Conservation (phyloP, 768 basidiomycete species). For the Dendrothele bispora region DNA sequence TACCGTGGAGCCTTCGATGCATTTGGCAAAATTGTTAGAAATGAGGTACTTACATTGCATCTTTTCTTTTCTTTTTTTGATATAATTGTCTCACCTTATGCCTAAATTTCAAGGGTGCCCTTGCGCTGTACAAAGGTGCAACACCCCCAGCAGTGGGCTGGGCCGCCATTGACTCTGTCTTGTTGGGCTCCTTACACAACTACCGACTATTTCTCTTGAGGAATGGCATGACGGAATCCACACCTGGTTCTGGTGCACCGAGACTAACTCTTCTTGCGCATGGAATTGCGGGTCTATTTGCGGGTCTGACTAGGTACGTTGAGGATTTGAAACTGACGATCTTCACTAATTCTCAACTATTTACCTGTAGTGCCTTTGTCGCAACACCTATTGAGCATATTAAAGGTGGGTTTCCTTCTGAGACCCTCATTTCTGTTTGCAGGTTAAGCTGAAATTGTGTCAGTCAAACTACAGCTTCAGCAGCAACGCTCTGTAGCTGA, state of each 20-base stretch:
- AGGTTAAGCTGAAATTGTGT: constrained; percentile 1
- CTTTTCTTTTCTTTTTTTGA: constrained; percentile 6
- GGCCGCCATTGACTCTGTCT: constrained; percentile 71
- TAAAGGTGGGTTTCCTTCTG: constrained; percentile 48
- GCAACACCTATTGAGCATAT: constrained; percentile 80
- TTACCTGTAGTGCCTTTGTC: constrained; percentile 55
- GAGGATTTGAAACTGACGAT: no score
- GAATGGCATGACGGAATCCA: constrained; percentile 52
- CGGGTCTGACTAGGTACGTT: constrained; percentile 65
- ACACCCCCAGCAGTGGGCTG: constrained; percentile 73
- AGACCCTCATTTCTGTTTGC: constrained; percentile 8
- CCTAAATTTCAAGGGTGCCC: constrained; percentile 41
- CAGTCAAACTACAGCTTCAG: constrained; percentile 72
- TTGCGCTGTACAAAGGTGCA: constrained; percentile 74
- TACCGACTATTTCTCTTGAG: constrained; percentile 62
- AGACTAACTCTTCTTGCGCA: constrained; percentile 65
- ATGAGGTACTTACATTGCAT: constrained; percentile 46
- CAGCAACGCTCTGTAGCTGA: constrained; percentile 48
- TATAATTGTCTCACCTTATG: constrained; percentile 5
- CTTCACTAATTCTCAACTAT: no score
- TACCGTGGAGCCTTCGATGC: constrained; percentile 65
- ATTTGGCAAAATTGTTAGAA: constrained; percentile 52
- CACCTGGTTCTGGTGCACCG: constrained; percentile 40
- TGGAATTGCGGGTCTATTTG: constrained; percentile 64
- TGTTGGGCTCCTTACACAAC: constrained; percentile 70